Evolutionary conservation across 257 asterid species (phyloP).

Genomic region (Solanum stenotomum): DNA sequence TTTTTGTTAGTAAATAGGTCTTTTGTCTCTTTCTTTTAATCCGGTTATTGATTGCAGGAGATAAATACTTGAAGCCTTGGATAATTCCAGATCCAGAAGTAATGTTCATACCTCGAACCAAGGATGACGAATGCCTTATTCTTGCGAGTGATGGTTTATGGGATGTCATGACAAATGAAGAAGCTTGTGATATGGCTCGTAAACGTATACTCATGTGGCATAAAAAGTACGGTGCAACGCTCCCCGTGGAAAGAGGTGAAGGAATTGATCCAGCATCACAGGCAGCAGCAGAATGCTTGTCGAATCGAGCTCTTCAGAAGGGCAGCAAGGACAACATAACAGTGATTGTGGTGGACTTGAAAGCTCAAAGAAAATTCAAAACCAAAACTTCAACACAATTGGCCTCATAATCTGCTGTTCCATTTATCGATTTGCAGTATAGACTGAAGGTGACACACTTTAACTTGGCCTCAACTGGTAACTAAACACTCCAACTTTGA

Average conservation of each 20-base stretch:
- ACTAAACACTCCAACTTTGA: not conserved
- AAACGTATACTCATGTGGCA: conserved; percentile 72
- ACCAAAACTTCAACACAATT: conserved; percentile 23
- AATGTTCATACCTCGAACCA: conserved; percentile 52
- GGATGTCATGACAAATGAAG: conserved; percentile 91
- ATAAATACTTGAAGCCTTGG: conserved; percentile 84
- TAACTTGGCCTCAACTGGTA: not conserved
- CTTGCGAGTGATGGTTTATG: conserved; percentile 93
- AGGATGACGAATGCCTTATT: conserved; percentile 71
- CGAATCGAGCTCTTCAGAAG: conserved; percentile 73
- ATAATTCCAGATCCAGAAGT: conserved; percentile 90
- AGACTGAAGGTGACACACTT: not conserved
- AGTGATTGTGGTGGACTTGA: conserved; percentile 76
- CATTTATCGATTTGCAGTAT: not conserved
- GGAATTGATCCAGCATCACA: conserved; percentile 91
- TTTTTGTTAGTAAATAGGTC: not conserved
- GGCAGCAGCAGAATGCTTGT: conserved; percentile 84
- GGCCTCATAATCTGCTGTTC: not conserved
- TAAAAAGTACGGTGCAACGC: conserved; percentile 38
- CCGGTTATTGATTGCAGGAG: conserved; percentile 35
- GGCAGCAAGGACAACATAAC: conserved; percentile 92
- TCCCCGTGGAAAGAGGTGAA: conserved; percentile 50
- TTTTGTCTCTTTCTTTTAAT: not conserved
- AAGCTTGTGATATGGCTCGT: conserved; percentile 79
- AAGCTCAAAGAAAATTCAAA: conserved; percentile 66